A percentile compares a stretch with the other conserved stretches of the same genome.
Evolutionary conservation across 2,329 filamentous ascomycete species (phyloP).

Genomic region (Aspergillus quadricinctus): DNA sequence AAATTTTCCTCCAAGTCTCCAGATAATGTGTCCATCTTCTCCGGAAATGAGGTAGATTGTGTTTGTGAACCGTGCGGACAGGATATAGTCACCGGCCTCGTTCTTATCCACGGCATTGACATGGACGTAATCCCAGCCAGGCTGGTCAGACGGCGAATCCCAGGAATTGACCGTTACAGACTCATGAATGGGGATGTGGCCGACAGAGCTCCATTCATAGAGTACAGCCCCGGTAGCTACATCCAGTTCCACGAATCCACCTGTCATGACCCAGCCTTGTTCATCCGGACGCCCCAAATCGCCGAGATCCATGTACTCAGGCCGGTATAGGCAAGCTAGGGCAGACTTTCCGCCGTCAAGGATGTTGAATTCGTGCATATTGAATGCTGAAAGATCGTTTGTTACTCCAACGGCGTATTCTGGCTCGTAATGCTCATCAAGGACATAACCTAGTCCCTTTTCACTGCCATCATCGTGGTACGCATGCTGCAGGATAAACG

Average conservation of each 20-base stretch:
- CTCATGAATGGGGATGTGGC: conserved; percentile 29
- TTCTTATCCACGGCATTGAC: conserved; percentile 41
- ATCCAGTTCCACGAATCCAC: conserved; percentile 38
- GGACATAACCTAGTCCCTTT: conserved; percentile 46
- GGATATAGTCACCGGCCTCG: conserved; percentile 35
- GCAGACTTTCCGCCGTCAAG: conserved; percentile 33
- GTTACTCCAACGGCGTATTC: conserved; percentile 36
- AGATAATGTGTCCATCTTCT: conserved; percentile 33
- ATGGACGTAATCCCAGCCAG: conserved; percentile 35
- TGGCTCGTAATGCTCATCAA: conserved; percentile 45
- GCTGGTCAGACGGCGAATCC: conserved; percentile 9
- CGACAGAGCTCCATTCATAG: conserved; percentile 34
- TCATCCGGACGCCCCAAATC: conserved; percentile 31
- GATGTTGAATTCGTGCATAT: conserved; percentile 42
- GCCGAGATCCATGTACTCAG: conserved; percentile 19
- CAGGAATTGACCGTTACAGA: conserved; percentile 23
- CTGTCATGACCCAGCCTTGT: conserved; percentile 27
- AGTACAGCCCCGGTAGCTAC: conserved; percentile 31
- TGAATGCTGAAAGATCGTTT: conserved; percentile 27
- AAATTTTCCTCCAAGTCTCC: conserved; percentile 35
- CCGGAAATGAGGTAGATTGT: conserved; percentile 39
- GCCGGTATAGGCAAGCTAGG: conserved; percentile 25
- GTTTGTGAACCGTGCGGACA: conserved; percentile 37
- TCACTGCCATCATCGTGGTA: conserved; percentile 32
- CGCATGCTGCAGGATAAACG: conserved; percentile 40